These are phyloP conservation scores for Penicillium concentricum DNA, from an alignment of 2,329 filamentous ascomycete genomes.

Conservation along the genomic window DNA sequence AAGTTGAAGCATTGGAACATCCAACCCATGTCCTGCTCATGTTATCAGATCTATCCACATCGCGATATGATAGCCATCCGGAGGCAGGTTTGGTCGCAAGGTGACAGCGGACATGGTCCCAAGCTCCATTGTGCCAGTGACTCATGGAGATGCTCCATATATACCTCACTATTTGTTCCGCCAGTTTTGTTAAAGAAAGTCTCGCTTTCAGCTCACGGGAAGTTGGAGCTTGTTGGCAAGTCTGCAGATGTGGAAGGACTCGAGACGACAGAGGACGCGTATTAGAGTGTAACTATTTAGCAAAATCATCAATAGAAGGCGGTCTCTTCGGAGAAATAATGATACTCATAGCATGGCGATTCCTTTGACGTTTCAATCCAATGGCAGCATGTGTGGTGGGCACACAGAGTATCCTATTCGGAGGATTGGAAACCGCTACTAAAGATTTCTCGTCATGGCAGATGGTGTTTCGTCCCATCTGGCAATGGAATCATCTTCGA, in stretches of 20 bases:
- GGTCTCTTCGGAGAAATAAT: background rate
- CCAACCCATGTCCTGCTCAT: background rate
- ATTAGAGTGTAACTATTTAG: background rate
- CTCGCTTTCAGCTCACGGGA: background rate
- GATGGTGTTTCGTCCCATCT: background rate
- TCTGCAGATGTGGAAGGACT: background rate
- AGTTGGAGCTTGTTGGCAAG: background rate
- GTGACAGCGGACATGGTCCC: background rate
- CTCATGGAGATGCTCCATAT: too few relatives aligned
- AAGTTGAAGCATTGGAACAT: background rate
- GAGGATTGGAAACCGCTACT: background rate
- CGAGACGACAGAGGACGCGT: background rate
- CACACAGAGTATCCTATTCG: background rate
- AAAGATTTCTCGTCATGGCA: background rate
- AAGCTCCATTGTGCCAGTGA: background rate
- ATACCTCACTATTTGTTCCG: background rate
- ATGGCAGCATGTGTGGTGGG: background rate
- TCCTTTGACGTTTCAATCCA: background rate
- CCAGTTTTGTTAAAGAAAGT: background rate
- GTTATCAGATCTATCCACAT: background rate
- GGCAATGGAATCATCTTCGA: background rate
- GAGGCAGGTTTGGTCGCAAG: background rate
- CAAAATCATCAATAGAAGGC: too few relatives aligned
- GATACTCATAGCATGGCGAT: background rate
- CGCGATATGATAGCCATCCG: background rate